Evolutionary conservation across 192 early-diverging fungal genomes (phyloP).

Genomic region (Obelidium mucronatum): DNA sequence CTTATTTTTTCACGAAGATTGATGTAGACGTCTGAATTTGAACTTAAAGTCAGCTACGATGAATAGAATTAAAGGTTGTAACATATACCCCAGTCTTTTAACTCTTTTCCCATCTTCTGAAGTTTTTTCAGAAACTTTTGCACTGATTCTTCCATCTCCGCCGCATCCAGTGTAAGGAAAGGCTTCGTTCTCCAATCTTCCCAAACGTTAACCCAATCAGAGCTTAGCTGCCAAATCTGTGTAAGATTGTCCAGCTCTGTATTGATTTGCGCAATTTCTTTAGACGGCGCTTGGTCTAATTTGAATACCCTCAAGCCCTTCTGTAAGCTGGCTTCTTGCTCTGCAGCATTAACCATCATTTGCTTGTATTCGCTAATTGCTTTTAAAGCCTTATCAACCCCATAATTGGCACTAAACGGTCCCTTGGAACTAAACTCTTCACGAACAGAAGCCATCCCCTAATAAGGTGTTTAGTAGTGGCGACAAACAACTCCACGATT

Average conservation of each 20-base stretch:
- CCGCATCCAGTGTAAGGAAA: slow-evolving; percentile 57
- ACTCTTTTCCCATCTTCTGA: slow-evolving; percentile 58
- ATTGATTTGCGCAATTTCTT: slow-evolving; percentile 57
- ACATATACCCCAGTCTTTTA: slow-evolving; percentile 59
- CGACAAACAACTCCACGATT: not conserved
- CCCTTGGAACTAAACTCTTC: slow-evolving; percentile 63
- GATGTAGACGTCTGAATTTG: slow-evolving; percentile 50
- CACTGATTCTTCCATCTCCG: slow-evolving; percentile 61
- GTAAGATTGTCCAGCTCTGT: slow-evolving; percentile 54
- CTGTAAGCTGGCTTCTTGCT: slow-evolving; percentile 55
- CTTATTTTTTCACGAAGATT: slow-evolving; percentile 59
- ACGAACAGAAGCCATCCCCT: slow-evolving; percentile 44
- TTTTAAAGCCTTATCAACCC: slow-evolving; percentile 62
- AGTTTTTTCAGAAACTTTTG: slow-evolving; percentile 61
- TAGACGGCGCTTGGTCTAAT: slow-evolving; percentile 60
- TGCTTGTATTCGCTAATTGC: slow-evolving; percentile 55
- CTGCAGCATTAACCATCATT: slow-evolving; percentile 45
- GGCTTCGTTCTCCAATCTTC: slow-evolving; percentile 54
- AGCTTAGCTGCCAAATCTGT: slow-evolving; percentile 54
- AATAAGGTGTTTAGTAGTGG: not conserved
- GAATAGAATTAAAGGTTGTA: not conserved
- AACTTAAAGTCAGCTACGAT: not conserved
- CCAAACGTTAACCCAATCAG: slow-evolving; percentile 61
- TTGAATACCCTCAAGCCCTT: slow-evolving; percentile 66
- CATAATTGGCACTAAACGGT: slow-evolving; percentile 54